These are phyloP conservation scores for Myxozyma melibiosi DNA, from an alignment of 805 yeast species.

Conservation along the genomic window DNA sequence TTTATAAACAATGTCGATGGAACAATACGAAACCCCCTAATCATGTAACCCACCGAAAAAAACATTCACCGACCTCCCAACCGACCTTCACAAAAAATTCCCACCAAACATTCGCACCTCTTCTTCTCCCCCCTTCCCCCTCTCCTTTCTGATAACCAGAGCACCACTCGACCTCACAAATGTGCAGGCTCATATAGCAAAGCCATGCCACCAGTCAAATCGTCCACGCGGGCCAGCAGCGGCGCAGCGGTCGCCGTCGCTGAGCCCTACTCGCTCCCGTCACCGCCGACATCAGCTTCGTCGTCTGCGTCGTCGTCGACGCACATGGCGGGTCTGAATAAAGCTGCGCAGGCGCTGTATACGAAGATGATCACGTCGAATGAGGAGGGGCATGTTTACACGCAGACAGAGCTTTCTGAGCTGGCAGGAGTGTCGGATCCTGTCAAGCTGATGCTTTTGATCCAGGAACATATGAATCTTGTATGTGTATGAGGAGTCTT, in stretches of 20 bases:
- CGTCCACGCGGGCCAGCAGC: constrained; percentile 9
- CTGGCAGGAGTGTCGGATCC: constrained; percentile 50
- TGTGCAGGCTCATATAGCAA: constrained; percentile 4
- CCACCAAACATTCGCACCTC: neutral
- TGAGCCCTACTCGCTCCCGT: constrained; percentile 8
- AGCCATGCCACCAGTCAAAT: constrained; percentile 16
- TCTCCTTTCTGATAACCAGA: neutral
- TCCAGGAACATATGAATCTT: constrained; percentile 51
- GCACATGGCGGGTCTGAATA: constrained; percentile 18
- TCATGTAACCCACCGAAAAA: constrained; percentile 8
- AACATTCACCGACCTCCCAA: neutral
- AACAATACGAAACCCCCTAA: neutral
- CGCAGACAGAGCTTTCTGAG: constrained; percentile 68
- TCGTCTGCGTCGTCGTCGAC: constrained; percentile 1
- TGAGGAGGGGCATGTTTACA: constrained; percentile 52
- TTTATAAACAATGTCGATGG: neutral
- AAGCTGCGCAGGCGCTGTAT: constrained; percentile 26
- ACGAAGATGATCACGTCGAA: constrained; percentile 31
- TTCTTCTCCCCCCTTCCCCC: neutral
- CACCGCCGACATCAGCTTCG: constrained; percentile 17
- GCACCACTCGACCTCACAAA: no score
- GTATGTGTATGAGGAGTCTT: constrained; percentile 25
- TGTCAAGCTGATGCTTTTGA: constrained; percentile 47
- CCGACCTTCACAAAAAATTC: neutral
- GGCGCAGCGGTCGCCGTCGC: constrained; percentile 10